Conservation (phyloP, 805 yeast genomes). For the Debaryomyces prosopidis region DNA sequence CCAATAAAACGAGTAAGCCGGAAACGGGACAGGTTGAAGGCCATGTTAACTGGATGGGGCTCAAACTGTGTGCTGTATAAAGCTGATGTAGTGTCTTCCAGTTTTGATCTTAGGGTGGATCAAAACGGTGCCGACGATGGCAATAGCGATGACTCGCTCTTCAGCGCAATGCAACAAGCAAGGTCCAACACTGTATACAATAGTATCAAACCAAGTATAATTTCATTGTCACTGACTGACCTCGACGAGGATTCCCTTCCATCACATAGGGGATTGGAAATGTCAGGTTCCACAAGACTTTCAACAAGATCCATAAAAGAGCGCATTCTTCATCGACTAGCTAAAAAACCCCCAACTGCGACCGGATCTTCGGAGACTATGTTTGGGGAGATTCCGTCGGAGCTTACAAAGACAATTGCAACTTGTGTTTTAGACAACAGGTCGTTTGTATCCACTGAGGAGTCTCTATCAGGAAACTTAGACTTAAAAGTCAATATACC, state of each 20-base stretch:
- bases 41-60: too few species aligned
- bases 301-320: neutral
- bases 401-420: neutral
- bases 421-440: conserved; percentile 2
- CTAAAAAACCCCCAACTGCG: neutral
- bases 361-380: neutral
- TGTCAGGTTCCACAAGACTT: neutral
- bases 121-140: too few species aligned
- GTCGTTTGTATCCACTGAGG: conserved; percentile 1
- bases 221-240: too few species aligned
- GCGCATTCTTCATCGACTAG: neutral
- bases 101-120: too few species aligned
- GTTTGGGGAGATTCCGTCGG: neutral
- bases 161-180: neutral
- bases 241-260: too few species aligned
- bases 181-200: neutral
- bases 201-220: neutral
- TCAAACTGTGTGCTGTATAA: too few species aligned
- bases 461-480: neutral
- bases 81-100: too few species aligned
- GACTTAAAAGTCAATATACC: neutral
- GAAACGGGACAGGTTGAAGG: too few species aligned
- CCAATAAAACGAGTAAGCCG: too few species aligned
- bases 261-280: neutral
- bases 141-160: too few species aligned